These are phyloP conservation scores for Leishmania major DNA, from an alignment of 208 protist genomes.

Conservation along the genomic window DNA sequence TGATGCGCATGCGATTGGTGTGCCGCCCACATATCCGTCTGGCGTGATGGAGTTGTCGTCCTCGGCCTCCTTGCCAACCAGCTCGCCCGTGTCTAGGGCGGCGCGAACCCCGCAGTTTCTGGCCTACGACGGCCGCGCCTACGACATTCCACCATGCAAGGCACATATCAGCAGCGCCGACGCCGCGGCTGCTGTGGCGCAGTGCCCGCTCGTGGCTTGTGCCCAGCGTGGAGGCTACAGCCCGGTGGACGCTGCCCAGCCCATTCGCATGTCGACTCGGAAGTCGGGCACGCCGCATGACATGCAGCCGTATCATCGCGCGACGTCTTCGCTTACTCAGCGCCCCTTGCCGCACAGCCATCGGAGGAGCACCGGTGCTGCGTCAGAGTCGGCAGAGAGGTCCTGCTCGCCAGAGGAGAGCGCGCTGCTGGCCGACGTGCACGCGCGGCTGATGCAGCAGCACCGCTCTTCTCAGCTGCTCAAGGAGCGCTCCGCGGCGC, in stretches of 20 bases:
- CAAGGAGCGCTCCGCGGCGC: neutral
- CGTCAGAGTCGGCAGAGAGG: neutral
- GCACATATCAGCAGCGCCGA: constrained; percentile 12
- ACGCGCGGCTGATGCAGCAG: constrained; percentile 18
- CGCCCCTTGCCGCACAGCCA: neutral
- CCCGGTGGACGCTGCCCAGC: neutral
- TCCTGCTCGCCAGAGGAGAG: constrained; percentile 19
- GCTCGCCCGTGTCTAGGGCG: neutral
- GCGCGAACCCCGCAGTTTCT: constrained; percentile 31
- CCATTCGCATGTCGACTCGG: neutral
- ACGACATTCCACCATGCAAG: constrained; percentile 33
- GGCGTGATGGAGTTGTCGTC: neutral
- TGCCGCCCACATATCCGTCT: neutral
- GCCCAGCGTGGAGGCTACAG: neutral
- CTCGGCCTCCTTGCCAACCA: neutral
- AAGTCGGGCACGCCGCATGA: neutral
- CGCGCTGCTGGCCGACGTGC: constrained; percentile 22
- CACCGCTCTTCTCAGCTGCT: constrained; percentile 5
- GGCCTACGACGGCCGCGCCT: constrained; percentile 54
- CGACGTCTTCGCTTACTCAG: neutral
- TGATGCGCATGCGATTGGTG: neutral
- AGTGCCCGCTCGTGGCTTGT: neutral
- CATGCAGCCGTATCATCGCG: neutral
- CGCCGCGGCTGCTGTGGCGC: neutral
- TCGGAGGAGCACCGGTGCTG: neutral